phyloP scores from a whole-genome alignment of 768 basidiomycete genomes.

The Tulasnella sp. region DNA sequence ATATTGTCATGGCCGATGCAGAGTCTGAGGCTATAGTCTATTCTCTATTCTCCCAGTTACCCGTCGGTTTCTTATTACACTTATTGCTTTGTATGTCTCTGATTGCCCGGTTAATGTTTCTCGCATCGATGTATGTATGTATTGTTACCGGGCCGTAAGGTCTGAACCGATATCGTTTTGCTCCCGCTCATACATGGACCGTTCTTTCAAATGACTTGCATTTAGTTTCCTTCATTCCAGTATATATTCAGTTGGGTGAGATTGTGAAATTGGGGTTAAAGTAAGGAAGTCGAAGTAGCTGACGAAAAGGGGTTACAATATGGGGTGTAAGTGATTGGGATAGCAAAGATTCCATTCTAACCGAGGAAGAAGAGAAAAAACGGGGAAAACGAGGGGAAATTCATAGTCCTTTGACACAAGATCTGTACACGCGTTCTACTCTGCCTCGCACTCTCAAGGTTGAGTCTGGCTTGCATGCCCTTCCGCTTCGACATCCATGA shows the following conservation, averaged over 20 bases:
- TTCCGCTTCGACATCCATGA: conserved; percentile 21
- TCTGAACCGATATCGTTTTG: neutral
- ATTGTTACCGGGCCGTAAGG: neutral
- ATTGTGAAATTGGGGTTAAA: neutral
- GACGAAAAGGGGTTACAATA: neutral
- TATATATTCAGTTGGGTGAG: neutral
- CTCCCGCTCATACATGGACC: neutral
- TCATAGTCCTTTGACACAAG: neutral
- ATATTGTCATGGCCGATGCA: neutral
- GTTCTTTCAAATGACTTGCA: neutral
- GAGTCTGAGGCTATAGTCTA: neutral
- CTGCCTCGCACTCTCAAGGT: neutral
- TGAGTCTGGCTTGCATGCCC: neutral
- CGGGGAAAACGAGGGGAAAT: neutral
- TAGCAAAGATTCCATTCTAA: neutral
- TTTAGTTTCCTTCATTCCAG: neutral
- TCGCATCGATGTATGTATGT: neutral
- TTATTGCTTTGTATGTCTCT: conserved; percentile 11
- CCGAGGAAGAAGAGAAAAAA: neutral
- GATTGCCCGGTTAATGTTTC: neutral
- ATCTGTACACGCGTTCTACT: neutral
- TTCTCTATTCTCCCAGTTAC: neutral
- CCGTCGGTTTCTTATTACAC: neutral
- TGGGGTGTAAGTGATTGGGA: neutral
- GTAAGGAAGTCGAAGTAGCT: neutral